Percentiles rank a stretch among this genome's conserved stretches.
Conservation (phyloP, 495 filamentous ascomycete species). For the Jackrogersella multiformis region DNA sequence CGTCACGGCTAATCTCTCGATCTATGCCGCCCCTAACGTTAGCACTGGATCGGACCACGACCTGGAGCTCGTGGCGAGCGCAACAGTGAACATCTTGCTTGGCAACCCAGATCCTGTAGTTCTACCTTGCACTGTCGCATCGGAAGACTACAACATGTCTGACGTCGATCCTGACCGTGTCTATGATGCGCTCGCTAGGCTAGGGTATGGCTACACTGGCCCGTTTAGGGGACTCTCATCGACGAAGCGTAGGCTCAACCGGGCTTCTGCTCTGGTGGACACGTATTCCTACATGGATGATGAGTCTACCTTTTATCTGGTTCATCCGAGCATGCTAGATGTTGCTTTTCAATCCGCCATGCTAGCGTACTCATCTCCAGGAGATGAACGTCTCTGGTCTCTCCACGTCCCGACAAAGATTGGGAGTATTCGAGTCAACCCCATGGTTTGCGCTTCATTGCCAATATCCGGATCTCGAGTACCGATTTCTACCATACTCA, state of each 20-base stretch:
- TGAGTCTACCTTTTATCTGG: constrained; percentile 1
- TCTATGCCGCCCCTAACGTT: background rate
- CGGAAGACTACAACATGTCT: background rate
- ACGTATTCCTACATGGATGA: background rate
- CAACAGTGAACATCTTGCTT: background rate
- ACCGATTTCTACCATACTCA: too few relatives aligned
- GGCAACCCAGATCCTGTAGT: background rate
- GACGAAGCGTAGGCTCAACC: background rate
- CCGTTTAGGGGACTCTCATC: background rate
- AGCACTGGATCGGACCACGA: background rate
- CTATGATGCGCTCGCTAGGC: background rate
- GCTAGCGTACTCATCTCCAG: constrained; percentile 34
- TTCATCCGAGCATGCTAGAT: constrained; percentile 48
- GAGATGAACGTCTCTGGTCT: constrained; percentile 34
- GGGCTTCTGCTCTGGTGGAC: background rate
- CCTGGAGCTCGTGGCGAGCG: background rate
- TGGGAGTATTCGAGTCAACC: constrained; percentile 29
- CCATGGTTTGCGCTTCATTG: background rate
- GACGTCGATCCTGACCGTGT: background rate
- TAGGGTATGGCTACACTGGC: background rate
- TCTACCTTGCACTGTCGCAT: background rate
- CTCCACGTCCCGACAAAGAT: constrained; percentile 42
- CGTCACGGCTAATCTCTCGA: background rate
- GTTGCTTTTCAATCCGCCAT: constrained; percentile 43
- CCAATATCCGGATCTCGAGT: background rate